These are phyloP conservation scores for Backusella psychrophila DNA, from an alignment of 192 early-diverging fungal genomes.

Conservation along the genomic window DNA sequence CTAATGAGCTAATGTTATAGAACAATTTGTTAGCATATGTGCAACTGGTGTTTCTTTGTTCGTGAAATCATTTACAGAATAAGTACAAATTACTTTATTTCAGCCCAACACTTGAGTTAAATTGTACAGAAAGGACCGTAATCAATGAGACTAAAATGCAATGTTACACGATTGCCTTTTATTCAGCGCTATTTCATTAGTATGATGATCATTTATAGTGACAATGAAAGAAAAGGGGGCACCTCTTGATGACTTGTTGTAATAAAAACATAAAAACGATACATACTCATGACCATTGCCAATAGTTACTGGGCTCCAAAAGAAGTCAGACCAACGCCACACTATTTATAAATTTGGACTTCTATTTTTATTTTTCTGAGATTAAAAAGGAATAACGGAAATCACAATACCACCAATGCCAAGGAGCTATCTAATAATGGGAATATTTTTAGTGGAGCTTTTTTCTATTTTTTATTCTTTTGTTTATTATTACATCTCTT, in stretches of 20 bases:
- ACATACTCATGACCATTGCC: background rate
- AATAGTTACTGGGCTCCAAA: background rate
- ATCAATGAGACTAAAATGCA: background rate
- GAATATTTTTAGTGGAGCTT: background rate
- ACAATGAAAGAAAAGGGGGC: background rate
- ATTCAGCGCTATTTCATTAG: background rate
- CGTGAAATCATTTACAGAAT: background rate
- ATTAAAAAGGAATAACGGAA: background rate
- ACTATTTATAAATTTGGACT: background rate
- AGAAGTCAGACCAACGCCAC: background rate
- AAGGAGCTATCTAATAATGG: slow-evolving; percentile 1
- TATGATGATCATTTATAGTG: background rate
- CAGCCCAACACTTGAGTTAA: background rate
- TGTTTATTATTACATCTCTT: background rate
- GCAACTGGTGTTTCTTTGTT: background rate
- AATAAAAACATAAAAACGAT: background rate
- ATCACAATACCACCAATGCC: slow-evolving; percentile 5
- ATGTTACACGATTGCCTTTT: background rate
- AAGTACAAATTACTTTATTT: background rate
- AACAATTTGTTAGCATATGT: background rate
- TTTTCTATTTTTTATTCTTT: background rate
- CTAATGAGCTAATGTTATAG: background rate
- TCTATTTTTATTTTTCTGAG: background rate
- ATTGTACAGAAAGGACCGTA: background rate
- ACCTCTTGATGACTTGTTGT: background rate